Evolutionary conservation across 331 rosid species (phyloP).

Genomic region (Telfairia occidentalis): DNA sequence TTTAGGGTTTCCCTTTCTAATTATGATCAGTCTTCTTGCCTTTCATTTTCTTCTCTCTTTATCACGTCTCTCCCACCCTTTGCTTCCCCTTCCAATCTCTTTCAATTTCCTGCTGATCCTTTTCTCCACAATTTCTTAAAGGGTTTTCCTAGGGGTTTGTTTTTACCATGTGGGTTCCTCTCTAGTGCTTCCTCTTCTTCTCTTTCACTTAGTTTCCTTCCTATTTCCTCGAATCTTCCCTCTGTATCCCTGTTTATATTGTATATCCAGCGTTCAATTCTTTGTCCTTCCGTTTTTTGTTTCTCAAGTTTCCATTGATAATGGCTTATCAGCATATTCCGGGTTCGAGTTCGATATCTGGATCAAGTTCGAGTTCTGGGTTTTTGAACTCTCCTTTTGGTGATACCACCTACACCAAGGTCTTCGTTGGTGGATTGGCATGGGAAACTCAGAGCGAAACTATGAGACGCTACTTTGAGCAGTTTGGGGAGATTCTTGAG

Average conservation of each 20-base stretch:
- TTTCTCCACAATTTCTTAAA: not conserved
- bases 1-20: not conserved
- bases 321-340: slow-evolving; percentile 79
- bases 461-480: slow-evolving; percentile 73
- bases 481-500: slow-evolving; percentile 87
- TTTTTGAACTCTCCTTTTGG: slow-evolving; percentile 69
- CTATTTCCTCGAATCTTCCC: slow-evolving; percentile 10
- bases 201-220: slow-evolving; percentile 8
- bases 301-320: slow-evolving; percentile 12
- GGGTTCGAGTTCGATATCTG: slow-evolving; percentile 69
- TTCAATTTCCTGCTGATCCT: not conserved
- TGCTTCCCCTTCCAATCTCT: not conserved
- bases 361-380: slow-evolving; percentile 82
- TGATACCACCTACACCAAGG: slow-evolving; percentile 91
- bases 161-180: slow-evolving; percentile 20
- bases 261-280: not conserved
- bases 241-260: slow-evolving; percentile 7
- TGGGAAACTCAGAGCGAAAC: slow-evolving; percentile 98
- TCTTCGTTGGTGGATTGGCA: slow-evolving; percentile 93
- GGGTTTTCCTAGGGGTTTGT: slow-evolving; percentile 25
- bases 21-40: slow-evolving; percentile 7
- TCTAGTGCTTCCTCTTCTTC: slow-evolving; percentile 4
- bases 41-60: not conserved
- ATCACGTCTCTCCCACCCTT: not conserved
- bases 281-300: not conserved